A percentile compares a stretch with the other conserved stretches of the same genome.
Evolutionary conservation across 176 grass and related monocot species (phyloP).

Genomic region (Eleusine indica): DNA sequence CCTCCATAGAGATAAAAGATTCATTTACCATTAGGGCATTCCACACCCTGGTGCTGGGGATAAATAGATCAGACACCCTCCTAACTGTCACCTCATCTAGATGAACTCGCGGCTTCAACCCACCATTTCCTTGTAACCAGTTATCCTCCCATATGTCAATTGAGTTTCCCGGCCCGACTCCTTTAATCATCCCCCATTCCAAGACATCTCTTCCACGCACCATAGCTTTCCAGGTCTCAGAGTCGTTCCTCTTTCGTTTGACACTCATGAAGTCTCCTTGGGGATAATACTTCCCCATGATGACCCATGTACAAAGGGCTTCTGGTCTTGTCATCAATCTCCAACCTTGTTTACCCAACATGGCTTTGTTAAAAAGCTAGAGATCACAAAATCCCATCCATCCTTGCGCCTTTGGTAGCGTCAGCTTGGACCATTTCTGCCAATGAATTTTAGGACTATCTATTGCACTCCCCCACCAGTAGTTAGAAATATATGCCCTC

Average conservation of each 20-base stretch:
- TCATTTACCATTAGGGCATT: neutral
- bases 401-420: neutral
- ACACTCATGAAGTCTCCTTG: neutral
- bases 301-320: neutral
- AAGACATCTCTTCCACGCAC: neutral
- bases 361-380: neutral
- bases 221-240: neutral
- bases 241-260: neutral
- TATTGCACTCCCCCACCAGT: neutral
- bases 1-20: neutral
- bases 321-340: neutral
- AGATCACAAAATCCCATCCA: neutral
- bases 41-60: neutral
- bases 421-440: neutral
- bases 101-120: neutral
- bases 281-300: neutral
- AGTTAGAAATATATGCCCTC: neutral
- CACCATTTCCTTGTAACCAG: neutral
- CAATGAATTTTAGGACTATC: neutral
- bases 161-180: neutral
- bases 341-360: neutral
- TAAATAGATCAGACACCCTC: neutral
- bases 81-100: neutral
- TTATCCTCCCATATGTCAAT: neutral
- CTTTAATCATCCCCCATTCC: neutral